A percentile compares a stretch with the other conserved stretches of the same genome.
These are phyloP conservation scores for Luffa acutangula DNA, from an alignment of 306 rosid species.

Conservation along the genomic window DNA sequence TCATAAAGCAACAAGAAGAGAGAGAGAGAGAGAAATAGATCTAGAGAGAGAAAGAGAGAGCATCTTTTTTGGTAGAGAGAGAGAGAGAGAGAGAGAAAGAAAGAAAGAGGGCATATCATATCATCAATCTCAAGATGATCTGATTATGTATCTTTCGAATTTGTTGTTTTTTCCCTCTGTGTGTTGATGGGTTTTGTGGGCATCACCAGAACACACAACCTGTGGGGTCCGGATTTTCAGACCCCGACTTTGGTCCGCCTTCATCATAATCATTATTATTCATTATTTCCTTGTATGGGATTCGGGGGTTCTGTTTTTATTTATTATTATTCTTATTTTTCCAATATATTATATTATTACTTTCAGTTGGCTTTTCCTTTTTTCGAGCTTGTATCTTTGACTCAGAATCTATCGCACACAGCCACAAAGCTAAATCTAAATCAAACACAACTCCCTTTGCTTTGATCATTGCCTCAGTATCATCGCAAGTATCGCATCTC, in stretches of 20 bases:
- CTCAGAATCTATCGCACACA: slow-evolving; percentile 9
- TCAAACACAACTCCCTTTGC: slow-evolving; percentile 10
- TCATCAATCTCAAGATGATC: slow-evolving; percentile 49
- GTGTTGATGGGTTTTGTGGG: no score
- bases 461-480: slow-evolving; percentile 23
- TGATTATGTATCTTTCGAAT: slow-evolving; percentile 15
- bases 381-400: slow-evolving; percentile 22
- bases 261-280: slow-evolving; percentile 14
- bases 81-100: slow-evolving; percentile 53
- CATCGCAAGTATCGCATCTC: slow-evolving; percentile 7
- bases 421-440: background rate
- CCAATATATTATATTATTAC: background rate
- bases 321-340: background rate
- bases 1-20: slow-evolving; percentile 29
- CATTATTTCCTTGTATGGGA: slow-evolving; percentile 5
- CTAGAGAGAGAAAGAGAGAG: slow-evolving; percentile 20
- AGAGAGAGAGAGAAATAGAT: background rate
- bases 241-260: slow-evolving; percentile 23
- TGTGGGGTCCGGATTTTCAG: slow-evolving; percentile 17
- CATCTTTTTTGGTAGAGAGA: slow-evolving; percentile 54
- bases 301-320: background rate
- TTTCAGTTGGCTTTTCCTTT: slow-evolving; percentile 13
- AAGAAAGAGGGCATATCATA: slow-evolving; percentile 39
- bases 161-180: background rate
- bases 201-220: background rate